Conservation (phyloP, 2,329 filamentous ascomycete species). For the Cladosporium colombiae region DNA sequence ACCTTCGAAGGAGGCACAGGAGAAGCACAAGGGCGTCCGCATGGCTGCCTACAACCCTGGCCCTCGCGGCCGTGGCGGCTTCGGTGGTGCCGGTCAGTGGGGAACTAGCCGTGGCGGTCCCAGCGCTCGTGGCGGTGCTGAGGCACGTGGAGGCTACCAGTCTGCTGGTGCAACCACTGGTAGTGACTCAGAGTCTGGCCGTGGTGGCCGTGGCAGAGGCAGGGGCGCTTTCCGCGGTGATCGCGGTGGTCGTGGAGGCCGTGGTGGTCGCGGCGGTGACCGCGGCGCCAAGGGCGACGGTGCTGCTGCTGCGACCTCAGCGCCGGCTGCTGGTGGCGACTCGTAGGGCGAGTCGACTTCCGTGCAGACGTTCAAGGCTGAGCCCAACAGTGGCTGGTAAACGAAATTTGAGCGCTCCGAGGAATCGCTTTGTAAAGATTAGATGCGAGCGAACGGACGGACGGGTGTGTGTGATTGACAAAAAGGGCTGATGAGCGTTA, state of each 20-base stretch:
- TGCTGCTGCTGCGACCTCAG: conserved; percentile 17
- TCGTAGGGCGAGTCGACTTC: conserved; percentile 6
- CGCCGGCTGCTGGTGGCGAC: conserved; percentile 24
- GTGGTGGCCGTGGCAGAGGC: conserved; percentile 54
- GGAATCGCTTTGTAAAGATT: conserved; percentile 15
- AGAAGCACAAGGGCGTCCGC: conserved; percentile 64
- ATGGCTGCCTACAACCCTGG: conserved; percentile 63
- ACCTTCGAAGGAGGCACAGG: conserved; percentile 60
- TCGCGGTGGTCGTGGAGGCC: conserved; percentile 56
- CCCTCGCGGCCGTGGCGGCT: conserved; percentile 41
- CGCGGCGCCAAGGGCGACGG: conserved; percentile 27
- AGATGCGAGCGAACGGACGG: not conserved
- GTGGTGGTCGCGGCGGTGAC: conserved; percentile 37
- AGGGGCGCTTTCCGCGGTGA: conserved; percentile 53
- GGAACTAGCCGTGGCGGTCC: conserved; percentile 65
- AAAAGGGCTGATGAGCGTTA: conserved; percentile 20
- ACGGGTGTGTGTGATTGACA: not conserved
- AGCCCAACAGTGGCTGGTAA: conserved; percentile 7
- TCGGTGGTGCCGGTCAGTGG: conserved; percentile 58
- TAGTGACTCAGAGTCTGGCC: conserved; percentile 72
- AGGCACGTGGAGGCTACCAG: conserved; percentile 36
- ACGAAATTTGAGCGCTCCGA: not conserved
- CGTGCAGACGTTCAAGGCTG: not conserved
- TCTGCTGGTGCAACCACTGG: conserved; percentile 38
- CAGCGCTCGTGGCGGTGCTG: conserved; percentile 59